phyloP scores from a whole-genome alignment of 805 yeast species.

The Wickerhamomyces bisporus region DNA sequence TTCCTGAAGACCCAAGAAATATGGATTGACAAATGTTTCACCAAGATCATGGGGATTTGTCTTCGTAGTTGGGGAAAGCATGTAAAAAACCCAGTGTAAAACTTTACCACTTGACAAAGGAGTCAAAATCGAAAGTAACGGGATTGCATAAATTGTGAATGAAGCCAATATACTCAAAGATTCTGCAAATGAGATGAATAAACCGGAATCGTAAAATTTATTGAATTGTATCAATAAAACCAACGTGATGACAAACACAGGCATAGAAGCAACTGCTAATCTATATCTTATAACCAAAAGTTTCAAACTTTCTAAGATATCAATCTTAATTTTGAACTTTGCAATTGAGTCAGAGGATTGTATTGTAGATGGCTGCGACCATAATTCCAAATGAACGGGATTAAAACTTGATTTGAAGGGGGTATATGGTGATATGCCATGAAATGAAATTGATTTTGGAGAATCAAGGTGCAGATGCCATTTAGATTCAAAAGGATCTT shows the following conservation, averaged over 20 bases:
- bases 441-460: constrained; percentile 38
- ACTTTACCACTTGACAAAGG: constrained; percentile 29
- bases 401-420: constrained; percentile 36
- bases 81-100: constrained; percentile 35
- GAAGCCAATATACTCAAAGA: constrained; percentile 37
- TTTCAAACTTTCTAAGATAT: constrained; percentile 56
- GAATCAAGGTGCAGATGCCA: constrained; percentile 59
- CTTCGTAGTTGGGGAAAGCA: constrained; percentile 50
- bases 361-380: too few relatives aligned
- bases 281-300: constrained; percentile 73
- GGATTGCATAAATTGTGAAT: constrained; percentile 23
- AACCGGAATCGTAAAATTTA: constrained; percentile 32
- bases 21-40: constrained; percentile 44
- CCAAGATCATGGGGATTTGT: constrained; percentile 41
- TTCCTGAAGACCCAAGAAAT: constrained; percentile 65
- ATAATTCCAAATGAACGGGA: constrained; percentile 40
- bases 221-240: constrained; percentile 52
- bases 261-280: constrained; percentile 64
- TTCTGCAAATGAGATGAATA: constrained; percentile 39
- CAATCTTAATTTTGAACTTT: constrained; percentile 30
- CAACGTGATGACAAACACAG: constrained; percentile 52
- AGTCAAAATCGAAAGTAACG: constrained; percentile 32
- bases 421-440: constrained; percentile 66
- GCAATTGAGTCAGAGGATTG: constrained; percentile 17
- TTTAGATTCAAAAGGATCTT: constrained; percentile 68